Evolutionary conservation across 2,329 filamentous ascomycete species (phyloP).

Genomic region (Byssochlamys sp.): DNA sequence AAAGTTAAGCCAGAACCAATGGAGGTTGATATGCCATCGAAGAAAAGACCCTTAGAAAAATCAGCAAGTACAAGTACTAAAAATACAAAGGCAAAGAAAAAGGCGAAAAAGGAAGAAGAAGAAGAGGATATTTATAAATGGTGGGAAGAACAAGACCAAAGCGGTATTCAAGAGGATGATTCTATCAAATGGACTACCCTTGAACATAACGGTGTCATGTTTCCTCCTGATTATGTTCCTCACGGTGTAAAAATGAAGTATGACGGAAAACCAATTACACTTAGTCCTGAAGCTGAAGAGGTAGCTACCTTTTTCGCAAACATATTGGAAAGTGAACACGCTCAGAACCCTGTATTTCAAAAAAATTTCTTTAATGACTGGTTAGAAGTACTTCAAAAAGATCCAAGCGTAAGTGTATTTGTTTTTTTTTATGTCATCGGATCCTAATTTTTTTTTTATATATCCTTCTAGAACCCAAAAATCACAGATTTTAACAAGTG

Average conservation of each 20-base stretch:
- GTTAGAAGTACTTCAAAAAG: conserved; percentile 69
- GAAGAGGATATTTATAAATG: conserved; percentile 76
- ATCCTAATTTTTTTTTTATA: too few relatives aligned
- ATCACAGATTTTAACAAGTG: conserved; percentile 90
- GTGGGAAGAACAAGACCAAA: conserved; percentile 86
- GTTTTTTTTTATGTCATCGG: too few relatives aligned
- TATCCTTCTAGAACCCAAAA: conserved; percentile 66
- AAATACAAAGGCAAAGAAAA: too few relatives aligned
- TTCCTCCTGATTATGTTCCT: conserved; percentile 84
- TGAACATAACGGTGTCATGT: conserved; percentile 91
- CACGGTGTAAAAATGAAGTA: conserved; percentile 79
- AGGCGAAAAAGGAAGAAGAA: conserved; percentile 53
- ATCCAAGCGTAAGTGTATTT: conserved; percentile 76
- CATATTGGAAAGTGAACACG: conserved; percentile 86
- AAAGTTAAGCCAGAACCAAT: too few relatives aligned
- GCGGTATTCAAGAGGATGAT: too few relatives aligned
- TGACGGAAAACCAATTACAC: conserved; percentile 67
- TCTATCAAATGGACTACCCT: conserved; percentile 91
- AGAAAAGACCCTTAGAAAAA: too few relatives aligned
- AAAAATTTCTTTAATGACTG: conserved; percentile 96
- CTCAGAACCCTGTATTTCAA: conserved; percentile 85
- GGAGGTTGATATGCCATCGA: too few relatives aligned
- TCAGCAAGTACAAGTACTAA: too few relatives aligned
- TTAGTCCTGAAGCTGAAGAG: conserved; percentile 83
- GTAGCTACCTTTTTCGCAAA: conserved; percentile 84